phyloP scores from a whole-genome alignment of 805 yeast species.

The Yarrowia divulgata region DNA sequence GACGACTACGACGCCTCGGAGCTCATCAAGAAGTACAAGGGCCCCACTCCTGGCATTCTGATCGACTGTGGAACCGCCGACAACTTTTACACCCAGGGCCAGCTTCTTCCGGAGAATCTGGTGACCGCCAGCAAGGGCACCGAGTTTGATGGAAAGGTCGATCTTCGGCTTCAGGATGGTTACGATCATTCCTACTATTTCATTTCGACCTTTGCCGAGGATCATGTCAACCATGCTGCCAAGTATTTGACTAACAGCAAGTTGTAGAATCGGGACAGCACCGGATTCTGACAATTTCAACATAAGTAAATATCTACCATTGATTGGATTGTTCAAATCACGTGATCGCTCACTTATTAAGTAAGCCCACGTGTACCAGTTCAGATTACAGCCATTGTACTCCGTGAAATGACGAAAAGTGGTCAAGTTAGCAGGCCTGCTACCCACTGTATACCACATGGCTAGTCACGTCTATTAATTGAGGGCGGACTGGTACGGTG shows the following conservation, averaged over 20 bases:
- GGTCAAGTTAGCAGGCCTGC: no score
- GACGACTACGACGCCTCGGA: conserved; percentile 81
- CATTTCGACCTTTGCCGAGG: conserved; percentile 76
- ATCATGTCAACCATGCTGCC: conserved; percentile 88
- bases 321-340: background rate
- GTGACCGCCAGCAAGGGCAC: conserved; percentile 65
- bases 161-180: conserved; percentile 71
- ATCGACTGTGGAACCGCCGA: conserved; percentile 86
- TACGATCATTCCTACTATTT: conserved; percentile 93
- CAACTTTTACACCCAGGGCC: conserved; percentile 67
- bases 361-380: no score
- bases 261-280: background rate
- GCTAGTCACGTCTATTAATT: no score
- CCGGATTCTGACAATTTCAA: background rate
- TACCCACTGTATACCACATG: no score
- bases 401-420: no score
- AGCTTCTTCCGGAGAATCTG: conserved; percentile 78
- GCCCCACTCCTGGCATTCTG: conserved; percentile 66
- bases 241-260: conserved; percentile 55
- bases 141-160: conserved; percentile 65
- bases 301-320: background rate
- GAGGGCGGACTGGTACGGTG: no score
- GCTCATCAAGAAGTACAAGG: conserved; percentile 64
- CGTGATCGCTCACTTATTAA: no score
- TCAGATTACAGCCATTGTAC: no score